A percentile compares a stretch with the other conserved stretches of the same genome.
phyloP scores from a whole-genome alignment of 805 yeast genomes.

The Zygotorulaspora sp. region DNA sequence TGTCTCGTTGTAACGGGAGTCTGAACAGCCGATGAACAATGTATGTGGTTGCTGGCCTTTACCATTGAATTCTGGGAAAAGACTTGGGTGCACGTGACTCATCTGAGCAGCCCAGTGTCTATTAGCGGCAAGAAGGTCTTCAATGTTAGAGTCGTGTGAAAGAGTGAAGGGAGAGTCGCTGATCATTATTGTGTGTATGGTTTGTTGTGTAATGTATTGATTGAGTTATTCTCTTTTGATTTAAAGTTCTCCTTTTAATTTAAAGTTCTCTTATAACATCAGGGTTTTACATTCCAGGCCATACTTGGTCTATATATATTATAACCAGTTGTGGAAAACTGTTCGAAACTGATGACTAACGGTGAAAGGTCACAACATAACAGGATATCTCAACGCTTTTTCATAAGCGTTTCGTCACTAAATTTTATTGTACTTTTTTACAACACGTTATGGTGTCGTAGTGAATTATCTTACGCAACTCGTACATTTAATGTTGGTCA shows the following conservation, averaged over 20 bases:
- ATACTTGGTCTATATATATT: too few species aligned
- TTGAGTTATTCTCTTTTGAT: too few species aligned
- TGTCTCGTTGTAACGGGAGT: constrained; percentile 81
- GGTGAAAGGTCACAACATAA: too few species aligned
- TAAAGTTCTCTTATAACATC: too few species aligned
- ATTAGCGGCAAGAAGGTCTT: constrained; percentile 40
- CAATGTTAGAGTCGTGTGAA: constrained; percentile 31
- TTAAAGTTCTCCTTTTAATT: too few species aligned
- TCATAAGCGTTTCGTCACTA: constrained; percentile 5
- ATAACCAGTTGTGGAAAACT: too few species aligned
- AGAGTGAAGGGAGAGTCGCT: constrained; percentile 26
- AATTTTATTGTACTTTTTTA: constrained; percentile 2
- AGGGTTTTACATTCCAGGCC: too few species aligned
- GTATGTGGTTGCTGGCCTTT: constrained; percentile 91
- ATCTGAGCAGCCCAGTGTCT: constrained; percentile 43
- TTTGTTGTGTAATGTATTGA: neutral
- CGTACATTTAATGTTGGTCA: constrained; percentile 1
- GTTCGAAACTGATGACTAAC: neutral
- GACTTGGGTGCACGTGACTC: constrained; percentile 47
- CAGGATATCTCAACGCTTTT: neutral
- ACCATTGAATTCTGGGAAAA: constrained; percentile 57
- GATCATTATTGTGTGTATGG: constrained; percentile 10
- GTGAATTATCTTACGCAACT: too few species aligned
- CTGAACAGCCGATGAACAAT: constrained; percentile 91
- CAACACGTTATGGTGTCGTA: neutral